Percentiles rank a stretch among this genome's conserved stretches.
Evolutionary conservation across 495 filamentous ascomycete genomes (phyloP).

Genomic region (Letharia columbiana): DNA sequence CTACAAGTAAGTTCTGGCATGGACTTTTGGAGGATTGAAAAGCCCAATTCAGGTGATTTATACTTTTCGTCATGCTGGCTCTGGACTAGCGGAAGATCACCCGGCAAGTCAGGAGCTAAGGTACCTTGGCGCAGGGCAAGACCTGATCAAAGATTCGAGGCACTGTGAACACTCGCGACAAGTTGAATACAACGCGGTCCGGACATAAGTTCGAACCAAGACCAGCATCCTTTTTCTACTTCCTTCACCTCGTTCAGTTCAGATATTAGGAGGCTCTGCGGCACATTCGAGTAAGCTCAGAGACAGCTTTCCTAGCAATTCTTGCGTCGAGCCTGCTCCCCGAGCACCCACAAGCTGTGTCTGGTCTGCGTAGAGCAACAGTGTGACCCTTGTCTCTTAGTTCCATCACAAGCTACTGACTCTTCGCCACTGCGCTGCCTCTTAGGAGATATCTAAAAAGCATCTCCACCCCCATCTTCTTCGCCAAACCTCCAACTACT

Average conservation of each 20-base stretch:
- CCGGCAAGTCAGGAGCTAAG: background rate
- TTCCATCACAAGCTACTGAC: background rate
- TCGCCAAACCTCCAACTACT: background rate
- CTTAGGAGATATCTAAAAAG: background rate
- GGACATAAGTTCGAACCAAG: background rate
- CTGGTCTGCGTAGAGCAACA: background rate
- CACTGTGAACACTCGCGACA: background rate
- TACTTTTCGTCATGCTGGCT: background rate
- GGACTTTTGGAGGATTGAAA: too few species aligned
- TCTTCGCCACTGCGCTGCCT: background rate
- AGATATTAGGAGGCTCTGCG: background rate
- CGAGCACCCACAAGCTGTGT: background rate
- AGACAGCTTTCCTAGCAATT: background rate
- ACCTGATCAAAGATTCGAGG: conserved; percentile 1
- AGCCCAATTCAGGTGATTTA: too few species aligned
- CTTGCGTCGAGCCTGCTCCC: background rate
- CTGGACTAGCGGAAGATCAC: background rate
- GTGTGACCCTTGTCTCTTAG: background rate
- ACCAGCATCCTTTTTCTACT: background rate
- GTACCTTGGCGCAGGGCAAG: conserved; percentile 1
- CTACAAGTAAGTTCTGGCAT: background rate
- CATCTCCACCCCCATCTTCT: background rate
- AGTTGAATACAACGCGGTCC: background rate
- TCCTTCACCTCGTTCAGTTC: background rate
- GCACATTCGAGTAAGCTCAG: background rate